phyloP scores from a whole-genome alignment of 78 protist species.

The Planoprotostelium fungivorum region DNA sequence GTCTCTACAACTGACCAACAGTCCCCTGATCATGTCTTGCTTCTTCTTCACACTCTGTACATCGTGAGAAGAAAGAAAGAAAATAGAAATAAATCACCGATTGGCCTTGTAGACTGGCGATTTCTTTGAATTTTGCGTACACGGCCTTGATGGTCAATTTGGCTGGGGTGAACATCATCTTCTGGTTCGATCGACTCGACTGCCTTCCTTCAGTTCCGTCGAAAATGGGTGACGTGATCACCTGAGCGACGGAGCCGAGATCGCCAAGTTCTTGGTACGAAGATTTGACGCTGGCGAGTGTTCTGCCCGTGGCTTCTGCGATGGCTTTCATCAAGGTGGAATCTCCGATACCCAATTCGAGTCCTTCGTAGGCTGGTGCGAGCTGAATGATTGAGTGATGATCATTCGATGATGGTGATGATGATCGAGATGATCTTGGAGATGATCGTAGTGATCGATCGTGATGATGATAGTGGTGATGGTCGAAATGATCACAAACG shows the following conservation, averaged over 20 bases:
- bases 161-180: conserved; percentile 31
- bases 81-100: background rate
- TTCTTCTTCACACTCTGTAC: conserved; percentile 23
- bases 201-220: conserved; percentile 1
- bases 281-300: conserved; percentile 31
- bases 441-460: too few relatives aligned
- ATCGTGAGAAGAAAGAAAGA: background rate
- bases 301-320: conserved; percentile 73
- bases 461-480: too few relatives aligned
- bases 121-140: conserved; percentile 12
- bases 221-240: background rate
- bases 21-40: conserved; percentile 46
- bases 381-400: conserved; percentile 17
- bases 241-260: conserved; percentile 82
- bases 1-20: conserved; percentile 69
- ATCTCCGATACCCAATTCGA: conserved; percentile 96
- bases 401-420: too few relatives aligned
- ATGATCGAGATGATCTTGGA: too few relatives aligned
- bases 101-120: conserved; percentile 50
- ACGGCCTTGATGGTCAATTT: conserved; percentile 65
- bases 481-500: too few relatives aligned
- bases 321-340: conserved; percentile 71
- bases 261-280: conserved; percentile 77
- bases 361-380: conserved; percentile 81
- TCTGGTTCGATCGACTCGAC: conserved; percentile 13